Evolutionary conservation across 106 monocot genomes (phyloP).

Genomic region (Posidonia australis): DNA sequence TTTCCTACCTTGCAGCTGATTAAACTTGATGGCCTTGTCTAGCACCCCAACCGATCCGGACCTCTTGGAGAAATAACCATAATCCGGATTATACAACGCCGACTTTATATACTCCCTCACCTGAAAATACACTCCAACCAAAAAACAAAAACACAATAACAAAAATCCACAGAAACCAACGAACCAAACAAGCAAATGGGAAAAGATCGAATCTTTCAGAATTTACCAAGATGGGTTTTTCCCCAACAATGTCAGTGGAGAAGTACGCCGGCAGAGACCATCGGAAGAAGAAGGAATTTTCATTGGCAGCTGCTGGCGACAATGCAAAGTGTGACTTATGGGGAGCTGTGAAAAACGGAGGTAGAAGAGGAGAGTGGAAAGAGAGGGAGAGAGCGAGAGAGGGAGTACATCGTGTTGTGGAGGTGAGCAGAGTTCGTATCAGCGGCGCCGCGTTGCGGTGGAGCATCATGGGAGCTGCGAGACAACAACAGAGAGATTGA

Average conservation of each 20-base stretch:
- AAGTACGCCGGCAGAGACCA: background rate
- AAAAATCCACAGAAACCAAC: background rate
- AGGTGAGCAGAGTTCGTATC: too few relatives aligned
- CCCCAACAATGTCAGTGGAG: constrained; percentile 1
- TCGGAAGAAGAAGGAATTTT: background rate
- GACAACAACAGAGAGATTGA: too few relatives aligned
- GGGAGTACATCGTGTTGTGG: too few relatives aligned
- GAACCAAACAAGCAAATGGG: background rate
- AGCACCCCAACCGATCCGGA: constrained; percentile 28
- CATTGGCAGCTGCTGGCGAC: background rate
- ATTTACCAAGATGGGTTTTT: constrained; percentile 5
- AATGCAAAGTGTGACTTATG: background rate
- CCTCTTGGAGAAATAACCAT: constrained; percentile 25
- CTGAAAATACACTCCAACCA: constrained; percentile 4
- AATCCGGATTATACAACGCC: constrained; percentile 21
- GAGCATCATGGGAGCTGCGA: too few relatives aligned
- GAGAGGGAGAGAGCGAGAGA: too few relatives aligned
- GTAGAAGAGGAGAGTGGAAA: too few relatives aligned
- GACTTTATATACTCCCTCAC: constrained; percentile 21
- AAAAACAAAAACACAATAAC: background rate
- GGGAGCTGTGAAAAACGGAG: background rate
- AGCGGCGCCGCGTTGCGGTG: too few relatives aligned
- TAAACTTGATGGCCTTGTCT: constrained; percentile 22
- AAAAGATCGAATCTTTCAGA: background rate
- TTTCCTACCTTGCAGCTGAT: constrained; percentile 20